These are phyloP conservation scores for Penicillium hordei DNA, from an alignment of 2,329 filamentous ascomycete species.

Conservation along the genomic window DNA sequence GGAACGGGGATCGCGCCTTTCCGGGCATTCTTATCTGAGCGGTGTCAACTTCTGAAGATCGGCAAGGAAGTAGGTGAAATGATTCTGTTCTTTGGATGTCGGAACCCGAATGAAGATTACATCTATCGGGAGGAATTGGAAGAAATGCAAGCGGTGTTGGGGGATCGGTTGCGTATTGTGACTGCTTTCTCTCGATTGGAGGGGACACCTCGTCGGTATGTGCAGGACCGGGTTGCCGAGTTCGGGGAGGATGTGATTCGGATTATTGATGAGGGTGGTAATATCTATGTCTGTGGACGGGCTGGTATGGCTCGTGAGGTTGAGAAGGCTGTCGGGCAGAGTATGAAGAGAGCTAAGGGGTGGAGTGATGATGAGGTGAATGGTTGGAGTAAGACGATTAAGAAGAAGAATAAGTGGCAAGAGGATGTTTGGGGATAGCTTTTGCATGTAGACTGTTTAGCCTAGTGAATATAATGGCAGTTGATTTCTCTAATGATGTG, in stretches of 20 bases:
- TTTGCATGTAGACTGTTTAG: not conserved
- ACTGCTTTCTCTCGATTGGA: conserved; percentile 31
- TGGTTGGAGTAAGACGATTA: conserved; percentile 50
- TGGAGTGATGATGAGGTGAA: conserved; percentile 45
- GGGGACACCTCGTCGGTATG: conserved; percentile 32
- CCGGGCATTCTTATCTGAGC: conserved; percentile 46
- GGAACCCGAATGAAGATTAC: conserved; percentile 38
- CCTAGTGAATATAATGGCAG: not conserved
- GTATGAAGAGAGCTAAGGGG: conserved; percentile 36
- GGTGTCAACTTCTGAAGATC: conserved; percentile 37
- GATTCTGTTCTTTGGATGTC: conserved; percentile 47
- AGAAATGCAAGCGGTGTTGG: conserved; percentile 22
- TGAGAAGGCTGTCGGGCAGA: conserved; percentile 39
- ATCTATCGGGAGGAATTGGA: conserved; percentile 36
- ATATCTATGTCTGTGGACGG: conserved; percentile 44
- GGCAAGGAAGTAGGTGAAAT: conserved; percentile 40
- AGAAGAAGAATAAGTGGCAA: conserved; percentile 54
- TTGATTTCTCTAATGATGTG: not conserved
- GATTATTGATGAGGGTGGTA: conserved; percentile 41
- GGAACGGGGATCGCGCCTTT: conserved; percentile 54
- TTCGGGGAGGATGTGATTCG: conserved; percentile 28
- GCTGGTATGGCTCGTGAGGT: conserved; percentile 46
- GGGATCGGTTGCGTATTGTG: conserved; percentile 20
- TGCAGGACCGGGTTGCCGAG: conserved; percentile 42
- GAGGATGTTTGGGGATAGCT: conserved; percentile 52